Evolutionary conservation across 805 yeast genomes (phyloP).

Genomic region (Starmerella apicola): DNA sequence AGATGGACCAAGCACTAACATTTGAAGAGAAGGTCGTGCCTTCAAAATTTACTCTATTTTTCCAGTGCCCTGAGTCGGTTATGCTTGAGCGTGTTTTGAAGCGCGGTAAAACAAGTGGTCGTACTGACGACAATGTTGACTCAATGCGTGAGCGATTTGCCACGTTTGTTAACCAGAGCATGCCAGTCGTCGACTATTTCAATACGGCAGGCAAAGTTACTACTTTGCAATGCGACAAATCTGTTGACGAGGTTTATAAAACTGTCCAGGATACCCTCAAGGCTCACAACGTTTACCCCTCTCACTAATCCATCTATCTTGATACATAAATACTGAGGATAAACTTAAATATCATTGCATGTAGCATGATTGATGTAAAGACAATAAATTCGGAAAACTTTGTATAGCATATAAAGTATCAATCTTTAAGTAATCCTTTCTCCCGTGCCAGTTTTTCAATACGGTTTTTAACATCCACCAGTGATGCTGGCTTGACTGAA

Average conservation of each 20-base stretch:
- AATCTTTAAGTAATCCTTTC: constrained; percentile 1
- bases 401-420: no score
- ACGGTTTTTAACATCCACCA: constrained; percentile 37
- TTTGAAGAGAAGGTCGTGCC: constrained; percentile 57
- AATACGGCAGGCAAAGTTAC: constrained; percentile 64
- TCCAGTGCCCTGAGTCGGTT: constrained; percentile 57
- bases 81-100: constrained; percentile 77
- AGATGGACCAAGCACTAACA: constrained; percentile 95
- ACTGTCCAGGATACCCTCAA: constrained; percentile 57
- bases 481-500: constrained; percentile 33
- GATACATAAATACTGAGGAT: background rate
- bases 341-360: background rate
- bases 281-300: constrained; percentile 24
- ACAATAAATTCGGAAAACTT: background rate
- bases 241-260: constrained; percentile 65
- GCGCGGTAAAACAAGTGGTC: constrained; percentile 90
- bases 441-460: constrained; percentile 29
- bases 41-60: constrained; percentile 31
- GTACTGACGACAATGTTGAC: constrained; percentile 86
- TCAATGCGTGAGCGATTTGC: constrained; percentile 80
- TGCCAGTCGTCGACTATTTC: constrained; percentile 84
- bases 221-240: constrained; percentile 61
- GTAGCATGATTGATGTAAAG: background rate
- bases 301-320: background rate
- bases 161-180: constrained; percentile 74